A percentile compares a stretch with the other conserved stretches of the same genome.
phyloP scores from a whole-genome alignment of 2,329 filamentous ascomycete genomes.

The Sarocladium strictum region DNA sequence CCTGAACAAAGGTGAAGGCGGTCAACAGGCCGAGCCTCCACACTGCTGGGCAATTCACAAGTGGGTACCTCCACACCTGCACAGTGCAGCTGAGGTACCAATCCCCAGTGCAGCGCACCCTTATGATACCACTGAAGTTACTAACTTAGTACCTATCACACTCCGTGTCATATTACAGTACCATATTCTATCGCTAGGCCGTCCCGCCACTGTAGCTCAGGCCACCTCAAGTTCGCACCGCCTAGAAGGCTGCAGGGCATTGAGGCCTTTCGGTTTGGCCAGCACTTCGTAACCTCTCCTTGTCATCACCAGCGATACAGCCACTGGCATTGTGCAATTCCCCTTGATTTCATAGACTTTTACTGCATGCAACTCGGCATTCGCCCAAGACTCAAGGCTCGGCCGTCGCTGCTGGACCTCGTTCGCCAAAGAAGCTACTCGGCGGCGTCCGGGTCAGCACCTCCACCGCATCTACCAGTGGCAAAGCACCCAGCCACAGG shows the following conservation, averaged over 20 bases:
- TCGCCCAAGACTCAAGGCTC: conserved; percentile 42
- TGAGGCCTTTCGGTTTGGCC: not conserved
- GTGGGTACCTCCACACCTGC: not conserved
- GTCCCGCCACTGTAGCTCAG: too few species aligned
- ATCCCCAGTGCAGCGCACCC: not conserved
- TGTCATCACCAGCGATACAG: not conserved
- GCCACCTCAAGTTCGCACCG: not conserved
- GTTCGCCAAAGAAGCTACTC: conserved; percentile 29
- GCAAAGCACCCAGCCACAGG: conserved; percentile 7
- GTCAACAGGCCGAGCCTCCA: not conserved
- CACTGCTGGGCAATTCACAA: not conserved
- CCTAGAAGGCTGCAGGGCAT: not conserved
- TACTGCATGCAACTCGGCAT: conserved; percentile 46
- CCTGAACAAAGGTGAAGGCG: too few species aligned
- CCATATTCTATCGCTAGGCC: too few species aligned
- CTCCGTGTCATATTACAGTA: too few species aligned
- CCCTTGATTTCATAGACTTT: not conserved
- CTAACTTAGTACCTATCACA: too few species aligned
- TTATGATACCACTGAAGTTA: not conserved
- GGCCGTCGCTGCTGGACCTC: conserved; percentile 48
- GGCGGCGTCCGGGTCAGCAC: conserved; percentile 6
- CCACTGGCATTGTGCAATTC: not conserved
- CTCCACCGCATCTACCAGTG: conserved; percentile 1
- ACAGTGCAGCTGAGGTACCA: not conserved
- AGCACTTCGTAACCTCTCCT: not conserved